Percentiles rank a stretch among this genome's conserved stretches.
Evolutionary conservation across 352 stramenopile species (phyloP).

Genomic region (Halophytophthora batemanensis): DNA sequence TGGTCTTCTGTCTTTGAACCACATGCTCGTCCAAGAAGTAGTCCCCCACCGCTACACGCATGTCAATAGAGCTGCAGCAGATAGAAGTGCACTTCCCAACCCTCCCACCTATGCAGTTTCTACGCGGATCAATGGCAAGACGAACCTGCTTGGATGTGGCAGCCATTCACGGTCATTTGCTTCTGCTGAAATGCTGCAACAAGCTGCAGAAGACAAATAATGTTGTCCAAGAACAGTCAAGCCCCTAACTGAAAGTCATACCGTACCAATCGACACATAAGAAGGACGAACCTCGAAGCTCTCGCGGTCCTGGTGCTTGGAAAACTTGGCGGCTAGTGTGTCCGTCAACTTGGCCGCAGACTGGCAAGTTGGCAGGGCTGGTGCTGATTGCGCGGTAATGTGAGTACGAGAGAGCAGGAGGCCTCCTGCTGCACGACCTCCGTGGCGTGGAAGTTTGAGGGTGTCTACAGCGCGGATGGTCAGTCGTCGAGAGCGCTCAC

Average conservation of each 20-base stretch:
- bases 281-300: conserved; percentile 28
- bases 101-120: too few relatives aligned
- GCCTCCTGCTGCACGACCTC: not conserved
- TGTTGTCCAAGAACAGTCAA: not conserved
- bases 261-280: not conserved
- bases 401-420: not conserved
- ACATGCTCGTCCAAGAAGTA: conserved; percentile 40
- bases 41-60: conserved; percentile 27
- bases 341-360: conserved; percentile 18
- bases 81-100: not conserved
- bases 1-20: conserved; percentile 26
- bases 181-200: conserved; percentile 44
- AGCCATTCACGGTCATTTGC: conserved; percentile 28
- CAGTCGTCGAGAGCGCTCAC: conserved; percentile 56
- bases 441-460: conserved; percentile 8
- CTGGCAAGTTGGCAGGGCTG: conserved; percentile 17
- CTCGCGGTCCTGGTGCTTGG: conserved; percentile 23
- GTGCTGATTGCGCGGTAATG: conserved; percentile 11
- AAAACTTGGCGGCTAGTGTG: conserved; percentile 42
- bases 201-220: conserved; percentile 15
- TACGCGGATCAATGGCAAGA: not conserved
- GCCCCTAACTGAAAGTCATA: not conserved
- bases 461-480: conserved; percentile 55
- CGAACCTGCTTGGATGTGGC: conserved; percentile 37
- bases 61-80: not conserved